phyloP scores from a whole-genome alignment of 2,329 filamentous ascomycete species.

The Neofusicoccum ribis region DNA sequence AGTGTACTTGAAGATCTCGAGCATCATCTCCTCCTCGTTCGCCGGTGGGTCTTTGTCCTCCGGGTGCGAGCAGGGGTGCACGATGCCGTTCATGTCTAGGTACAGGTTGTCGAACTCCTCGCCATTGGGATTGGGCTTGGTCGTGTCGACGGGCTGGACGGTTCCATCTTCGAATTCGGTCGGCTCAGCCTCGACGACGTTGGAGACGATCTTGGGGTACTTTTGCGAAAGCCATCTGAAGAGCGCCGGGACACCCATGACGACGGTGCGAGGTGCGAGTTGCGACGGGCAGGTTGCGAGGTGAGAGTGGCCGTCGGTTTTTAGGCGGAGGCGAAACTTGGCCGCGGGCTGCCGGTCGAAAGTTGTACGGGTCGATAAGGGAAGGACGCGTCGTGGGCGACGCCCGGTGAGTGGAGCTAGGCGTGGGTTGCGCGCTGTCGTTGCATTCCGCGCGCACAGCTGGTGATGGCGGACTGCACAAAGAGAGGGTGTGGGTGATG shows the following conservation, averaged over 20 bases:
- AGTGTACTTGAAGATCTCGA: slow-evolving; percentile 98
- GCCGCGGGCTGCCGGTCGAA: not conserved
- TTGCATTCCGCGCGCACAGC: slow-evolving; percentile 14
- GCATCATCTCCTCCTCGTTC: slow-evolving; percentile 99
- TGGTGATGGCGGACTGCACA: not conserved
- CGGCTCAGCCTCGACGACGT: slow-evolving; percentile 83
- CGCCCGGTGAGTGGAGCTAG: not conserved
- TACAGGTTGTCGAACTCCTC: slow-evolving; percentile 98
- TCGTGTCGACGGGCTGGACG: slow-evolving; percentile 80
- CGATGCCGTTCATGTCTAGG: slow-evolving; percentile 99
- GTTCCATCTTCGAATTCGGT: slow-evolving; percentile 75
- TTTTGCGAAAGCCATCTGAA: slow-evolving; percentile 97
- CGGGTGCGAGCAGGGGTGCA: slow-evolving; percentile 96
- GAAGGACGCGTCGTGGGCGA: slow-evolving; percentile 7
- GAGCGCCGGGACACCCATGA: slow-evolving; percentile 90
- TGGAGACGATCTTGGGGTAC: slow-evolving; percentile 95
- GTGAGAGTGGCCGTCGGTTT: not conserved
- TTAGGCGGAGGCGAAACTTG: not conserved
- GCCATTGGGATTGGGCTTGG: slow-evolving; percentile 87
- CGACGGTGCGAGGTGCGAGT: slow-evolving; percentile 23
- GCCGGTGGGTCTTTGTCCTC: slow-evolving; percentile 88
- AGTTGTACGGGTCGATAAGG: not conserved
- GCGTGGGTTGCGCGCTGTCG: not conserved
- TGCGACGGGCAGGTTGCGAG: not conserved
- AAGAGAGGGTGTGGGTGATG: not conserved